These are phyloP conservation scores for Penicillium griseofulvum DNA, from an alignment of 2,329 filamentous ascomycete species.

Conservation along the genomic window DNA sequence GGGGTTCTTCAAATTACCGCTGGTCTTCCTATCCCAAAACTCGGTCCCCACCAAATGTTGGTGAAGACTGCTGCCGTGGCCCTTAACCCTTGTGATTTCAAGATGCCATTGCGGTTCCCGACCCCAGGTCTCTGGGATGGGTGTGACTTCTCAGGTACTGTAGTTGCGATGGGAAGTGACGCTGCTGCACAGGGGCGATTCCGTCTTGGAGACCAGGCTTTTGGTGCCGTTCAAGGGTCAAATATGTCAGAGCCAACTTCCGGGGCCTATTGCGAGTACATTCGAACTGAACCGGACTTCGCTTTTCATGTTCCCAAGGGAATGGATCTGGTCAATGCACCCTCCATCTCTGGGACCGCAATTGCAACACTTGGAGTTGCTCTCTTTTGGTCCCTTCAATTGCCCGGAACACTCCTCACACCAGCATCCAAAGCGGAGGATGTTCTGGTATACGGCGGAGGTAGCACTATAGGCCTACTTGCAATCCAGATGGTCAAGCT, in stretches of 20 bases:
- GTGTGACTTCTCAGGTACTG: slow-evolving; percentile 29
- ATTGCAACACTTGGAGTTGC: slow-evolving; percentile 25
- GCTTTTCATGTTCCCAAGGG: slow-evolving; percentile 17
- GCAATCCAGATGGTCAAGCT: slow-evolving; percentile 25
- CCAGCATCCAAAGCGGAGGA: slow-evolving; percentile 13
- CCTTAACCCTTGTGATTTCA: slow-evolving; percentile 31
- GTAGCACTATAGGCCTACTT: slow-evolving; percentile 21
- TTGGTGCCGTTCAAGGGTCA: slow-evolving; percentile 36
- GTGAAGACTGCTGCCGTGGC: slow-evolving; percentile 31
- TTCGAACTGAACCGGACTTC: slow-evolving; percentile 15
- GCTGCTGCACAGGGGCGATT: slow-evolving; percentile 16
- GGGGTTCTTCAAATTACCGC: slow-evolving; percentile 16
- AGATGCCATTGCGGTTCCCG: slow-evolving; percentile 22
- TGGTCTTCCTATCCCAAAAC: slow-evolving; percentile 13
- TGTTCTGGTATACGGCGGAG: slow-evolving; percentile 21
- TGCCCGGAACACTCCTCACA: slow-evolving; percentile 14
- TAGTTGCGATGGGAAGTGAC: slow-evolving; percentile 23
- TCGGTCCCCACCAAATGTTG: slow-evolving; percentile 18
- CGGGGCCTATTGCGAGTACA: slow-evolving; percentile 24
- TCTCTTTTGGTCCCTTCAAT: slow-evolving; percentile 23
- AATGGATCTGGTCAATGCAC: slow-evolving; percentile 6
- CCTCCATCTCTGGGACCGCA: slow-evolving; percentile 18
- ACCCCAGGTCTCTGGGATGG: slow-evolving; percentile 26
- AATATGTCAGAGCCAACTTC: slow-evolving; percentile 19
- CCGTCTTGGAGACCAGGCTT: slow-evolving; percentile 36